These are phyloP conservation scores for Nigrospora osmanthi DNA, from an alignment of 2,329 filamentous ascomycete species.

Conservation along the genomic window DNA sequence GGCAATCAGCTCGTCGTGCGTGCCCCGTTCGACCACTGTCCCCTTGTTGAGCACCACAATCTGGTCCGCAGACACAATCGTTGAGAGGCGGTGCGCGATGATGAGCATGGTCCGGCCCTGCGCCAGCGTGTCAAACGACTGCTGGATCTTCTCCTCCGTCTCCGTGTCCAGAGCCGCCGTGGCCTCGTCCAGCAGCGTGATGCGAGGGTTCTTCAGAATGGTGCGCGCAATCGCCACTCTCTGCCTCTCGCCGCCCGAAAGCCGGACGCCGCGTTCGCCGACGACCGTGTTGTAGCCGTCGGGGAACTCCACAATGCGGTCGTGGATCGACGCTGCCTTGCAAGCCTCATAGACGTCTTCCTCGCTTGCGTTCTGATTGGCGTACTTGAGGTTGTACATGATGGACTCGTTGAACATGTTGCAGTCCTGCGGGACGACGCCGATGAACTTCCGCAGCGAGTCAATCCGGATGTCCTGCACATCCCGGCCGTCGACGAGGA, in stretches of 20 bases:
- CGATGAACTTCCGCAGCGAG: slow-evolving; percentile 50
- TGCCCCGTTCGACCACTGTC: slow-evolving; percentile 40
- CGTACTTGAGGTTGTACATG: slow-evolving; percentile 43
- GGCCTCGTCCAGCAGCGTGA: slow-evolving; percentile 65
- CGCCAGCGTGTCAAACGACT: slow-evolving; percentile 38
- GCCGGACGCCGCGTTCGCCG: slow-evolving; percentile 17
- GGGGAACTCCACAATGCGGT: slow-evolving; percentile 47
- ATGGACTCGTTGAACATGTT: slow-evolving; percentile 57
- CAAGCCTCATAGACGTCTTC: slow-evolving; percentile 48
- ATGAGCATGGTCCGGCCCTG: slow-evolving; percentile 43
- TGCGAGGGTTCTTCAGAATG: slow-evolving; percentile 60
- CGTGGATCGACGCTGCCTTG: slow-evolving; percentile 48
- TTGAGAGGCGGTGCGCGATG: slow-evolving; percentile 50
- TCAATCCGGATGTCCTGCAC: slow-evolving; percentile 50
- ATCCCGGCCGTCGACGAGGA: slow-evolving; percentile 51
- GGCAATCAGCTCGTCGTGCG: slow-evolving; percentile 37
- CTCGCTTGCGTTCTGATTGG: slow-evolving; percentile 43
- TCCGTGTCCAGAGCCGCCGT: slow-evolving; percentile 62
- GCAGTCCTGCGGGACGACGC: slow-evolving; percentile 58
- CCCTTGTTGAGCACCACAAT: slow-evolving; percentile 47
- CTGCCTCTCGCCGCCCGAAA: slow-evolving; percentile 55
- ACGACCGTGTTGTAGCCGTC: slow-evolving; percentile 28
- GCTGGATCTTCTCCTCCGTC: slow-evolving; percentile 50
- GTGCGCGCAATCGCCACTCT: slow-evolving; percentile 55
- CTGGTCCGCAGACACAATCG: slow-evolving; percentile 46